Base-by-base conservation (phyloP, 2,329 filamentous ascomycete genomes). In the Teratosphaeria zuluensis region DNA sequence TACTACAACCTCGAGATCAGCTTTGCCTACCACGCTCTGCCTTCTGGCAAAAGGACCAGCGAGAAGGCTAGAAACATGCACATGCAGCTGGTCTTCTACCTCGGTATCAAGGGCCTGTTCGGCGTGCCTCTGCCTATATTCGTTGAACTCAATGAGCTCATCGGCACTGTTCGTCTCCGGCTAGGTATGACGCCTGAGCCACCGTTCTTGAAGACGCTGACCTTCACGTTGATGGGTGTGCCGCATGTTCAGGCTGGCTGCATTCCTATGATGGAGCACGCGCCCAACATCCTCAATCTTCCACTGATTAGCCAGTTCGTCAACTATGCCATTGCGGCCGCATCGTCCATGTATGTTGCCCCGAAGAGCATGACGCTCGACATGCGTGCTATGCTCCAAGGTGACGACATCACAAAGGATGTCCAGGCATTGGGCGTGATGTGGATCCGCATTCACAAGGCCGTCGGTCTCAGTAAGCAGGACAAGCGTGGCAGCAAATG, bases 241-340 rank as follows among this genome's bases (percentile, higher is more conserved):
- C 94, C 94, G 12, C 91, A 95, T 68, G 87, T 97, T 3, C 83
- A 88, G 67, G 92, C 92, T 16, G 89, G 90, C 1, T 97, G 92
- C 69, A 87, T 91, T 14, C 94, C 94, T 0, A 94, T 97, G 87
- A 74, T 96, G n/a, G 85, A 94, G 70, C 87, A 85, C 64, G 92
- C 91, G 1, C 86, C 95, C 61, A 97, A 97, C 65, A 85, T 97
- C 53, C 78, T 97, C 30, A 96, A 97, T 66, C 77, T 97, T 9
- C 92, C 92, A 0, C 74, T 97, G 42, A 96, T 97, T 66, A 95
- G 90, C 14, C 95, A 95, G 68, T 97, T 99, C 70, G 92, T 96
- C 73, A 96, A 96, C 74, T 96, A 92, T 76, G 90, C 92, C 4
- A 95, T 97, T 66, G 86, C 85, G 42, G 85, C 94, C 0, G 90